Base-by-base conservation (phyloP, 83 land plant genomes). In the Diphasiastrum complanatum region DNA sequence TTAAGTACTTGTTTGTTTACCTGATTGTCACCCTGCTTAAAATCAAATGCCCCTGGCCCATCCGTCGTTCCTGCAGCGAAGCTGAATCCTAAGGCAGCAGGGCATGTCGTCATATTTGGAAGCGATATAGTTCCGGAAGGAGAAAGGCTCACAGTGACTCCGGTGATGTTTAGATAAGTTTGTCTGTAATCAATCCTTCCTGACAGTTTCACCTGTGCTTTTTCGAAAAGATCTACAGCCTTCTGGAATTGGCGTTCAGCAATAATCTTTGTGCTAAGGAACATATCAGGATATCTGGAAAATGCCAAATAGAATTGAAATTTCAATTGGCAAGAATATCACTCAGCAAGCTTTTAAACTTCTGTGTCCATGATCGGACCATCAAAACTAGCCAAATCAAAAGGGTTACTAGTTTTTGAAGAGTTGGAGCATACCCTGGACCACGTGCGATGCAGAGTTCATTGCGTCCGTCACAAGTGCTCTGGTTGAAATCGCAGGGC, bases 401-500 rank as follows among this genome's bases (percentile, higher is more conserved):
- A n/a, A n/a, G n/a, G n/a, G n/a, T n/a, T n/a, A n/a, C n/a, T n/a
- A n/a, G 51, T 48, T 6, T 4, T 48, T 6, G 4, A 18, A 48
- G n/a, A 18, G 6, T 18, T 8, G 23, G 18, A 18, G 18, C 6
- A 18, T 18, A 48, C 51, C 51, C 51, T 6, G 51, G 51, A 18
- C 51, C 51, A 6, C 18, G 51, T 6, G n/a, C 51, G 23, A 48
- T 48, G 18, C 51, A 48, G 5, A 48, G 18, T 24, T 48, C n/a
- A 24, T 18, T 48, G 51, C 51, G 6, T 18, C 51, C 51, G 18
- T 48, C 23, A 48, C 51, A 48, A 6, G 51, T 48, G 18, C 51
- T 48, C 6, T 48, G 51, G 51, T 48, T 48, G 18, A 48, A 48
- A 18, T 48, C 51, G 18, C 51, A 48, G 6, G n/a, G 51, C 23